These are phyloP conservation scores for Podaxis carcinomalis DNA, from an alignment of 768 basidiomycete species.

Conservation along the genomic window DNA sequence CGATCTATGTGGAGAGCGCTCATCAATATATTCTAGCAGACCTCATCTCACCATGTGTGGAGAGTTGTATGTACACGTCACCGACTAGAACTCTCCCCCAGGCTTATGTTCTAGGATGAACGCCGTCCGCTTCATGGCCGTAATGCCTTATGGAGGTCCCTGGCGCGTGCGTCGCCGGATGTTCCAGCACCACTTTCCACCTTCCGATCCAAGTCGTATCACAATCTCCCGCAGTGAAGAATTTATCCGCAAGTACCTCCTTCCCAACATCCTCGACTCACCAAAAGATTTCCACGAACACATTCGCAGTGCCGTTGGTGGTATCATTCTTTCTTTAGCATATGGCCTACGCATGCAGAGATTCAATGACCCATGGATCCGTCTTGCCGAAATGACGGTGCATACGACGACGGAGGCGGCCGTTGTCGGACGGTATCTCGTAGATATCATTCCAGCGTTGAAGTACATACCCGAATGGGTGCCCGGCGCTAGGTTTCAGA, in stretches of 20 bases:
- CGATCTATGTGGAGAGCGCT: constrained; percentile 1
- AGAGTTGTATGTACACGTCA: constrained; percentile 2
- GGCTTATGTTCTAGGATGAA: constrained; percentile 29
- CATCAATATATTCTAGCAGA: background rate
- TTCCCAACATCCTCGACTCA: constrained; percentile 7
- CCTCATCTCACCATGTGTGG: background rate
- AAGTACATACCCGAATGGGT: constrained; percentile 25
- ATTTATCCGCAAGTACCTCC: constrained; percentile 8
- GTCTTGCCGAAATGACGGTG: constrained; percentile 14
- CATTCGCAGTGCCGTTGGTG: constrained; percentile 20
- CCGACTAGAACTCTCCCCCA: background rate
- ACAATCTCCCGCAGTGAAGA: constrained; percentile 1
- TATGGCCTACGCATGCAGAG: constrained; percentile 24
- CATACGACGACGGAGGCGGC: constrained; percentile 13
- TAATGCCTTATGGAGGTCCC: constrained; percentile 33
- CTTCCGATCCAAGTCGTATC: constrained; percentile 17
- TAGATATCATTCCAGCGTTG: constrained; percentile 19
- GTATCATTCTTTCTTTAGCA: constrained; percentile 18
- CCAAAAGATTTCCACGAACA: constrained; percentile 11
- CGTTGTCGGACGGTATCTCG: constrained; percentile 16
- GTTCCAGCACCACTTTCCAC: constrained; percentile 38
- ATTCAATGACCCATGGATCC: constrained; percentile 21
- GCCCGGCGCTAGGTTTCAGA: constrained; percentile 29
- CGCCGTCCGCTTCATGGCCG: constrained; percentile 33
- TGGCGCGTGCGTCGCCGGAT: constrained; percentile 38